Evolutionary conservation across 306 rosid genomes (phyloP), one percentile per base, ranked within the genome.

Genomic region (Corylus heterophylla): DNA sequence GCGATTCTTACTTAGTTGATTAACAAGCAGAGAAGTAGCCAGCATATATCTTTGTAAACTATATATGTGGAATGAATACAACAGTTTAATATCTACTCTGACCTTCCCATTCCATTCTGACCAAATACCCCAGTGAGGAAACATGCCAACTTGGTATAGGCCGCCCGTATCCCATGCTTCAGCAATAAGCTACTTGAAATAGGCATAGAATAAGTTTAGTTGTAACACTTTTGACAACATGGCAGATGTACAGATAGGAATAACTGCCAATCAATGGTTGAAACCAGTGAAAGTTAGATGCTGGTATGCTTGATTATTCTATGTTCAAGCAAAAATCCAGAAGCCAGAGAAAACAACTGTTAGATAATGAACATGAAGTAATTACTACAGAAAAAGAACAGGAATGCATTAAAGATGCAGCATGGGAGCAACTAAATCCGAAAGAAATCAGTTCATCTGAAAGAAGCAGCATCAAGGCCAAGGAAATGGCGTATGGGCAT

Each of bases 51-150:
- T 3, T 59, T 25, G 16, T 4, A 1, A 22, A 59, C 11, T 59
- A 10, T 29, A 59, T 0, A 52, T 25, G 39, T 11, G 66, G 66
- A 59, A 67, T 35, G 71, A 72, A 71, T 73, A 39, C 74, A 83
- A 64, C 79, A 82, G 64, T 51, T 18, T 69, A 68, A 37, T 48
- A 74, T 55, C 69, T 75, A 56, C 80, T 82, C 98, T 76, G 54
- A 94, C 98, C 98, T 92, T 91, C 77, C 98, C 98, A 80, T 95
- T 95, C 98, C 98, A 95, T 87, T 92, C 98, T 55, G 97, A 95
- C 98, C 98, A 95, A 87, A 84, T 84, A 85, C 98, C 94, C 98
- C 96, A 89, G 88, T 89, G 98, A 83, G 98, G 98, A 85, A 95
- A 95, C 31, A 84, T 74, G 79, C 98, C 98, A 88, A 95, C 96